phyloP scores from a whole-genome alignment of 192 early-diverging fungal species.

The Podila clonocystis region DNA sequence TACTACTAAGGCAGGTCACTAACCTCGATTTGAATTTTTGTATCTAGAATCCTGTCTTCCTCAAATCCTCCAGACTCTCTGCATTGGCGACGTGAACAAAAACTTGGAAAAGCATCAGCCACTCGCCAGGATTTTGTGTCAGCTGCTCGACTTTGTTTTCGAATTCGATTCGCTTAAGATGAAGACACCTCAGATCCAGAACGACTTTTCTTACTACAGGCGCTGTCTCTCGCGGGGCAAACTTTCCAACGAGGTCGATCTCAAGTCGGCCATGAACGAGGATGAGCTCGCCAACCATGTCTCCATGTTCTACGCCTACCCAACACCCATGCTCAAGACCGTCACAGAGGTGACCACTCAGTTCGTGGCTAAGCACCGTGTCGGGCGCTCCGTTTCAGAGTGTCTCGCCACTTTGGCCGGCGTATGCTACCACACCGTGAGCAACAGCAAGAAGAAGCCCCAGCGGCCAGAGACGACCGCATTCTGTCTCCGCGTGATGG shows the following conservation, averaged over 20 bases:
- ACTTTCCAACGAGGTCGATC: slow-evolving; percentile 68
- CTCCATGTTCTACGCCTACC: slow-evolving; percentile 97
- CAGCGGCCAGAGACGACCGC: slow-evolving; percentile 69
- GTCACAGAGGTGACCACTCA: slow-evolving; percentile 84
- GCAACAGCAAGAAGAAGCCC: slow-evolving; percentile 69
- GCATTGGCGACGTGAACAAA: slow-evolving; percentile 68
- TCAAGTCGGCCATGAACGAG: slow-evolving; percentile 71
- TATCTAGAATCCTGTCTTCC: slow-evolving; percentile 67
- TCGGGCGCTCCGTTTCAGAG: slow-evolving; percentile 68
- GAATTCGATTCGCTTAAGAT: slow-evolving; percentile 96
- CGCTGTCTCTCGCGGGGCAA: slow-evolving; percentile 86
- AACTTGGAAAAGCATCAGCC: slow-evolving; percentile 82
- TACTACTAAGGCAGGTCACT: background rate
- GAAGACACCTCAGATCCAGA: slow-evolving; percentile 87
- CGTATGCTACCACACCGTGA: slow-evolving; percentile 82
- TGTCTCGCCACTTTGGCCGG: slow-evolving; percentile 79
- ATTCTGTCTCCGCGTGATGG: slow-evolving; percentile 89
- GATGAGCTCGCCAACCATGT: slow-evolving; percentile 94
- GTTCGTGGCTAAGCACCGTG: slow-evolving; percentile 65
- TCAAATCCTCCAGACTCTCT: slow-evolving; percentile 72
- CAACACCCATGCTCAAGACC: slow-evolving; percentile 90
- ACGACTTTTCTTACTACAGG: slow-evolving; percentile 98
- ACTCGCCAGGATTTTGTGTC: slow-evolving; percentile 81
- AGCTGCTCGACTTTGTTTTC: slow-evolving; percentile 88
- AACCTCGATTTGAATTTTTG: background rate